Base-by-base conservation (phyloP, 2,329 filamentous ascomycete genomes). In the Ilyonectria sp. region DNA sequence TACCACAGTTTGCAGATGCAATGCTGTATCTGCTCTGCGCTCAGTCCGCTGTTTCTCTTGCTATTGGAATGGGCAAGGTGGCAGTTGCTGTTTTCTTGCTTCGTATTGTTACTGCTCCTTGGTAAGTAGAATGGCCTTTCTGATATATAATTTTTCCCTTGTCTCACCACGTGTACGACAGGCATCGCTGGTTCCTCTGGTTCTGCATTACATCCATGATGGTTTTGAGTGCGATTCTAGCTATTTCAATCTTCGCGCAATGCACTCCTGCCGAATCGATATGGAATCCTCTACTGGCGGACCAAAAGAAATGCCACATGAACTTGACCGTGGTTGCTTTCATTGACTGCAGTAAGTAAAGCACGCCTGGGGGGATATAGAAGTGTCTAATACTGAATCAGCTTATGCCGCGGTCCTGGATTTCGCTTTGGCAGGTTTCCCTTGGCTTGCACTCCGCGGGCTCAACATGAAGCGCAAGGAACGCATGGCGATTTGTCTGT, bases 401-500 rank as follows among this genome's bases (percentile, higher is more conserved):
- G 66, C 66, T 9, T 68, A 68, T 49, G 66, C 66, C 2, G 66
- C 63, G 2, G 58, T 57, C 0, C 65, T 68, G 66, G 66, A 68
- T 13, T 68, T 68, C 46, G 57, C 49, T 3, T 37, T 68, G 19
- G 66, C 66, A 7, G 57, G 23, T 23, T 68, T 68, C 43, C 66
- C 63, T 7, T 68, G 66, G 66, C 15, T 68, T 10, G 66, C 66
- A 1, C 63, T 68, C 21, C 63, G 58, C 9, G 53, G 58, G 2
- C n/a, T 68, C 13, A 68, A 66, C 57, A 68, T 68, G 66, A 68
- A 68, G 53, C 66, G 63, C n/a, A 68, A 68, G 26, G 66, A 68
- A 13, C 63, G 66, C 7, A 40, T 66, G n/a, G 29, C 66, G 1
- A 68, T 68, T 10, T 68, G 66, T 11, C 11, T 66, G 6, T 66